Conservation (phyloP, 2,329 filamentous ascomycete genomes). For the Colletotrichum spaethianum region DNA sequence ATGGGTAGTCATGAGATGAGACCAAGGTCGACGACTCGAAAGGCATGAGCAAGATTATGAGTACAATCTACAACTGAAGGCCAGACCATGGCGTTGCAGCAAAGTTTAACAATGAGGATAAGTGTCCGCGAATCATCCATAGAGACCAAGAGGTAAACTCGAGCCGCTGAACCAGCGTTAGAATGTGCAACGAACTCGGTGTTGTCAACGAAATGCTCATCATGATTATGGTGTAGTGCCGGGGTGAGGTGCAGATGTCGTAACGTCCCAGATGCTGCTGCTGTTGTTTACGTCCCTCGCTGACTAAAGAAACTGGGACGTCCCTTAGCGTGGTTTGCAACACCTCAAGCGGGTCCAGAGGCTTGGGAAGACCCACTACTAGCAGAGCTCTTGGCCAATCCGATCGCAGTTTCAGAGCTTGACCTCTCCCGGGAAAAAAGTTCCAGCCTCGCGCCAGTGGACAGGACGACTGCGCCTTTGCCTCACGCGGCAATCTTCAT, state of each 20-base stretch:
- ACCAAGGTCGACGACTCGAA: background rate
- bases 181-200: no score
- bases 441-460: constrained; percentile 42
- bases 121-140: background rate
- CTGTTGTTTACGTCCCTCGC: background rate
- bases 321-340: constrained; percentile 12
- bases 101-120: no score
- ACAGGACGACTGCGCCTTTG: constrained; percentile 29
- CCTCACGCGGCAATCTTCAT: constrained; percentile 33
- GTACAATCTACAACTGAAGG: background rate
- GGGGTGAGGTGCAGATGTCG: background rate
- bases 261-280: no score
- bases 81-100: no score
- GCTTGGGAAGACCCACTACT: constrained; percentile 8
- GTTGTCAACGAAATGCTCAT: background rate
- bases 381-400: constrained; percentile 26
- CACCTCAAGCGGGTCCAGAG: constrained; percentile 13
- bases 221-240: background rate
- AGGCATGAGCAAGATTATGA: background rate
- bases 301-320: constrained; percentile 8
- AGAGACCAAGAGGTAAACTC: background rate
- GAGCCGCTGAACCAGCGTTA: background rate
- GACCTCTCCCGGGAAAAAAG: constrained; percentile 40
- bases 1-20: background rate
- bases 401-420: constrained; percentile 29